Base-by-base conservation (phyloP, 164 flowering plant genomes). In the Chimonanthus praecox region DNA sequence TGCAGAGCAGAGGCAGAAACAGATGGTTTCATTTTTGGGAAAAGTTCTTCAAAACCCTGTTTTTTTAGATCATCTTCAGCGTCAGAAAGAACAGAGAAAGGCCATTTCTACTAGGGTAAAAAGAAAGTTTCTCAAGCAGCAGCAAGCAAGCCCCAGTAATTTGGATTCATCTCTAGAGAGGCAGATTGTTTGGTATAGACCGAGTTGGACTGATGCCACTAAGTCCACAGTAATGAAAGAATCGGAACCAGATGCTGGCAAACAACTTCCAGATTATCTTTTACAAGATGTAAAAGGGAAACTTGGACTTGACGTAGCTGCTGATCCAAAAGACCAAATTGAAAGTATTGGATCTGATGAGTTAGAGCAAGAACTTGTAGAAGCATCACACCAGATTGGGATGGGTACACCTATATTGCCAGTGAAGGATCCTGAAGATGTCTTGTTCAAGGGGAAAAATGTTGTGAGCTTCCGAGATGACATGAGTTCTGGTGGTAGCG, bases 1-100 rank as follows among this genome's bases (percentile, higher is more conserved):
- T 45, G 92, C 95, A 61, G 98, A 94, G 83, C 81, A 83, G 70
- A 85, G 84, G 68, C 97, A 92, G 82, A 89, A 84, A 77, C 92
- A 89, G 75, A 88, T 88, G 92, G 80, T 90, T 54, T 85, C 92
- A 2, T 94, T 92, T 88, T 60, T 92, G 71, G 88, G 89, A 4
- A 88, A 87, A 78, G 77, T 87, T 73, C 74, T 94, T 73, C 91
- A 88, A 58, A 91, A 88, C 67, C 98, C 95, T 2, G 78, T 67
- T 6, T 89, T 92, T 65, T 43, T 90, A 54, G 75, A 86, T 49
- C 85, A 80, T 67, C 87, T 90, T 58, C 72, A 74, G 80, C 68
- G 76, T 49, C 82, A 76, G 79, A 85, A 83, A 64, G 90, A 85
- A 74, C 81, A 77, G 47, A 77, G 70, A 75, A 72, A 67, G 7